Evolutionary conservation across 2,329 filamentous ascomycete species (phyloP), one percentile per base, ranked within the genome.

Genomic region (Didymellaceae sp.): DNA sequence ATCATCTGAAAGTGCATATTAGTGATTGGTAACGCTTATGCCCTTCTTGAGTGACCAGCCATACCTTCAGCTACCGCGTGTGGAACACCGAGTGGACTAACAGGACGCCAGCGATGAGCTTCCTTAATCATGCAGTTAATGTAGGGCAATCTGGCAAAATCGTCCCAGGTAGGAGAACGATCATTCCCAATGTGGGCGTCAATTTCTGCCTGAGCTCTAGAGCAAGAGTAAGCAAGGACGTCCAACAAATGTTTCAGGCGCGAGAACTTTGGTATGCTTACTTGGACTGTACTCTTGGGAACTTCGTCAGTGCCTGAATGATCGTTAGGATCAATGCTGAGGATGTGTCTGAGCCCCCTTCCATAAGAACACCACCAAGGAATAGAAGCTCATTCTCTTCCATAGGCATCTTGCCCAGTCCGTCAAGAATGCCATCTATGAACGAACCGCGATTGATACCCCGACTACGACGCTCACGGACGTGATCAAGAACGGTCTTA

Each of bases 311-410:
- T 3, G 47, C 47, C 40, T 51, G 47, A 6, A 44, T 34, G 20
- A 51, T 37, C 22, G 47, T 38, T 16, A 51, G 24, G 0, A 41
- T 41, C 17, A 41, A 16, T 25, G 38, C 30, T 21, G 38, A 41
- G 25, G 38, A 41, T 30, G 75, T 77, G 46, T 63, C 60, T 11
- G 58, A 45, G 13, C 55, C 55, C 11, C 44, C 57, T 25, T 60
- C 57, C 10, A 58, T 34, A 45, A 60, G 24, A 4, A 57, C 32
- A 8, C 57, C 57, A 16, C 39, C 53, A 7, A 59, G 25, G 24
- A 52, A 56, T 13, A 35, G 33, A 31, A 56, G 43, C 38, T 59
- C 45, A 37, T 55, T 32, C 13, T 51, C 42, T 21, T 40, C 28
- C 30, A 58, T 38, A 7, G 30, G 20, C 26, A 30, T 35, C 21